Percentiles rank a stretch among this genome's conserved stretches.
phyloP scores from a whole-genome alignment of 2,329 filamentous ascomycete species.

The Diplodia scrobiculata region DNA sequence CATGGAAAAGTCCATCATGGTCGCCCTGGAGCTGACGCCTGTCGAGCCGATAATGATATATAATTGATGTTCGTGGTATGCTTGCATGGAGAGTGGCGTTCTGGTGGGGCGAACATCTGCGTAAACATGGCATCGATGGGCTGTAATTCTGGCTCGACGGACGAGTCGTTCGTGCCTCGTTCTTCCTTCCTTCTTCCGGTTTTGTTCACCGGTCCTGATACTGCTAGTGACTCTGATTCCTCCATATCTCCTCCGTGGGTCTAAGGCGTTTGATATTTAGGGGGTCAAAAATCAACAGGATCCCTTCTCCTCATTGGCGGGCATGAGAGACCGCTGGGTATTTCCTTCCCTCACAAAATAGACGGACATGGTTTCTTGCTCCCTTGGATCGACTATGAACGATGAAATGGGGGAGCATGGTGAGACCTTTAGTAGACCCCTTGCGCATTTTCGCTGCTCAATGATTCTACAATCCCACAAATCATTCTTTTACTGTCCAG shows the following conservation, averaged over 20 bases:
- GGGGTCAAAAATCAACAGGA: background rate
- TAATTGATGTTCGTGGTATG: background rate
- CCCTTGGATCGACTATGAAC: background rate
- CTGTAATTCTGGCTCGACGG: background rate
- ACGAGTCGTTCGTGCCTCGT: background rate
- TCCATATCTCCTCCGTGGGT: background rate
- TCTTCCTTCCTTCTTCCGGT: background rate
- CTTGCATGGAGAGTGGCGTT: constrained; percentile 9
- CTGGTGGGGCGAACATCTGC: background rate
- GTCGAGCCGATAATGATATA: constrained; percentile 18
- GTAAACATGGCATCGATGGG: background rate
- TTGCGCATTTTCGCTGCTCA: background rate
- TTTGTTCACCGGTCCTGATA: background rate
- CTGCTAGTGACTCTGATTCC: background rate
- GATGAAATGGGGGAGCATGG: background rate
- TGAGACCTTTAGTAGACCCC: background rate
- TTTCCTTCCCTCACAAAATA: background rate
- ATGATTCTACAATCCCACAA: background rate
- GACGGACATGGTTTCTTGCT: background rate
- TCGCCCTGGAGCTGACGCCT: constrained; percentile 26
- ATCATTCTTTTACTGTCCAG: background rate
- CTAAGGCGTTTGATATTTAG: background rate
- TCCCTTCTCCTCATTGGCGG: background rate
- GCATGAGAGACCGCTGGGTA: background rate
- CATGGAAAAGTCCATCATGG: constrained; percentile 18